Base-by-base conservation (phyloP, 208 protist species). In the Crithidia expoeki region DNA sequence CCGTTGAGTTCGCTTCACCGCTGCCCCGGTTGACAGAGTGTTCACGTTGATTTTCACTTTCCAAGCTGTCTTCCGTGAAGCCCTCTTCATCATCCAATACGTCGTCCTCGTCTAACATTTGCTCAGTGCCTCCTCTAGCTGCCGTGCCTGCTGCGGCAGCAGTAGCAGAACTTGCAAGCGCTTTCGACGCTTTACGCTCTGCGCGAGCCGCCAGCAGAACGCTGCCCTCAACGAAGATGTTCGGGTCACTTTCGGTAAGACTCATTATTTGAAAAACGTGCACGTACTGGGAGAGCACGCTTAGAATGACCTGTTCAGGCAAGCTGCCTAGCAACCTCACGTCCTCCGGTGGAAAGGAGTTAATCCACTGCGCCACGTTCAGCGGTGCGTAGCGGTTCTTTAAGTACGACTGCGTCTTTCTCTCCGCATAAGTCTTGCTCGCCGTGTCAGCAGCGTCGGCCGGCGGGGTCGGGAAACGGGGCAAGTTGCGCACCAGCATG, bases 191-290 rank as follows among this genome's bases (percentile, higher is more conserved):
- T 2, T 16, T 28, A 30, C 44, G 68, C 40, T 27, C 19, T 27
- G 23, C 34, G 12, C 25, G 47, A 3, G 16, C 56, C 4, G 59
- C 56, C 4, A 75, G 62, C 53, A 75, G 44, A 11, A 72, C 44
- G 3, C 28, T 28, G 1, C 71, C 56, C 23, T 79, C 77, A 16
- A 79, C 68, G 60, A 85, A 93, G 0, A 94, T 28, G 21, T 78
- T 81, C 25, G 63, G 32, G 53, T 93, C 86, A n/a, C 81, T 79
- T 12, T 72, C 81, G 27, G 81, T 61, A 3, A 61, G 21, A 44
- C 79, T 84, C 49, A 89, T 56, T 11, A 96, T 78, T 69, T 96
- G 92, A 77, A 96, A 94, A 12, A 96, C 80, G 23, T 80, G 74
- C 4, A 74, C 42, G 60, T 93, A 92, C 4, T 79, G 73, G 4